Evolutionary conservation across 129 eudicot genomes (phyloP).

Genomic region (Chrysanthemum lavandulifolium): DNA sequence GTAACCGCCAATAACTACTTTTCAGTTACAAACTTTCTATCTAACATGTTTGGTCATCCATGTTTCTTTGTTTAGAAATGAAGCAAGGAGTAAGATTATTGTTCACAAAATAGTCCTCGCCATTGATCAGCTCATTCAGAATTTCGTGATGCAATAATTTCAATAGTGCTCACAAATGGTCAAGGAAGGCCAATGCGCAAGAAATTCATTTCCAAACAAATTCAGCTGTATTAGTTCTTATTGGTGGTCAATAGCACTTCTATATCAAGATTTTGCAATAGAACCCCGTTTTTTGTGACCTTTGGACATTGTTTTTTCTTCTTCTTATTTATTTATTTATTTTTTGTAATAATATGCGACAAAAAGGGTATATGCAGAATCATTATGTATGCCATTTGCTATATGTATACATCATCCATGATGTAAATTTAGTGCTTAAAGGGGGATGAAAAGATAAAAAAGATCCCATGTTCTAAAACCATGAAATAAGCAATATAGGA

Average conservation of each 20-base stretch:
- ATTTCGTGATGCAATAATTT: neutral
- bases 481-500: neutral
- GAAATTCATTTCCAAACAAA: neutral
- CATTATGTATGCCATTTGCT: slow-evolving; percentile 1
- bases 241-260: neutral
- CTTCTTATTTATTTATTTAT: no score
- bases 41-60: no score
- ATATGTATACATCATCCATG: neutral
- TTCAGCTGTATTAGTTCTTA: neutral
- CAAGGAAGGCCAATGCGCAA: neutral
- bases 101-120: no score
- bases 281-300: neutral
- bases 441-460: no score
- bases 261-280: neutral
- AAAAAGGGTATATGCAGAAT: slow-evolving; percentile 10
- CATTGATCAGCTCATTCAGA: no score
- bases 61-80: no score
- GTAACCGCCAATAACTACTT: no score
- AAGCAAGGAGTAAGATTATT: no score
- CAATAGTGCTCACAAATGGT: no score
- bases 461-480: neutral
- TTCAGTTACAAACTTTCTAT: no score
- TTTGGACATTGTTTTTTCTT: slow-evolving; percentile 3
- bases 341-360: neutral
- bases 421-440: neutral